Conservation (phyloP, 78 protist genomes). For the Diacronema lutheri region DNA sequence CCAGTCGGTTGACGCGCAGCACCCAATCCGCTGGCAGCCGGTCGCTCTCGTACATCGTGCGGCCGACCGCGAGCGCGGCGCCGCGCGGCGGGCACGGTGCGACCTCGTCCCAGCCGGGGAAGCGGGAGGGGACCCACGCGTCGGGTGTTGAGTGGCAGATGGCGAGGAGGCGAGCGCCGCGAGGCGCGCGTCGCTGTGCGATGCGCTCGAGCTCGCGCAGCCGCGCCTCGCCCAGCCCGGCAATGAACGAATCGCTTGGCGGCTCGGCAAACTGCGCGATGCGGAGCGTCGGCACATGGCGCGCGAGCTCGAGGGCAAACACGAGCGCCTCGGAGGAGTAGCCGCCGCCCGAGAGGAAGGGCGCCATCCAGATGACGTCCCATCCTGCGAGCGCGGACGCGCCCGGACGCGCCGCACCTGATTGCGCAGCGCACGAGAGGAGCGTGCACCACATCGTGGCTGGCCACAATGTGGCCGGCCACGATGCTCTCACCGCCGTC, state of each 20-base stretch:
- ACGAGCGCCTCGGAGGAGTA: neutral
- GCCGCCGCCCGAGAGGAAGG: constrained; percentile 15
- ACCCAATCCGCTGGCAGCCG: constrained; percentile 35
- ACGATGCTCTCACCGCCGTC: too few species aligned
- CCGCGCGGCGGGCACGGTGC: constrained; percentile 7
- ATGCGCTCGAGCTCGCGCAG: neutral
- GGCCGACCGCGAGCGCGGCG: constrained; percentile 4
- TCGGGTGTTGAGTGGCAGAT: constrained; percentile 16
- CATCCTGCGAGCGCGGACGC: too few species aligned
- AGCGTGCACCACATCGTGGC: too few species aligned
- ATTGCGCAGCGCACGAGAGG: too few species aligned
- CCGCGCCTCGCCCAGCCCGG: neutral
- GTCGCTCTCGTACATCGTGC: constrained; percentile 51
- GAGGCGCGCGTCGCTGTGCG: neutral
- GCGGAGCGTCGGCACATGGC: too few species aligned
- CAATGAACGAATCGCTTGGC: neutral
- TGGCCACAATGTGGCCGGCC: too few species aligned
- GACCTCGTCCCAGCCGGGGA: constrained; percentile 3
- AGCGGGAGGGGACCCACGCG: neutral
- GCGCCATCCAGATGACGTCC: constrained; percentile 6
- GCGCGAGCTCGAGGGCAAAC: neutral
- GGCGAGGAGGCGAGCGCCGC: neutral
- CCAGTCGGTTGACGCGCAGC: constrained; percentile 2
- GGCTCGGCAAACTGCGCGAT: constrained; percentile 2
- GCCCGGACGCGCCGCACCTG: too few species aligned